These are phyloP conservation scores for Aspergillus latus DNA, from an alignment of 2,329 filamentous ascomycete genomes.

Conservation along the genomic window DNA sequence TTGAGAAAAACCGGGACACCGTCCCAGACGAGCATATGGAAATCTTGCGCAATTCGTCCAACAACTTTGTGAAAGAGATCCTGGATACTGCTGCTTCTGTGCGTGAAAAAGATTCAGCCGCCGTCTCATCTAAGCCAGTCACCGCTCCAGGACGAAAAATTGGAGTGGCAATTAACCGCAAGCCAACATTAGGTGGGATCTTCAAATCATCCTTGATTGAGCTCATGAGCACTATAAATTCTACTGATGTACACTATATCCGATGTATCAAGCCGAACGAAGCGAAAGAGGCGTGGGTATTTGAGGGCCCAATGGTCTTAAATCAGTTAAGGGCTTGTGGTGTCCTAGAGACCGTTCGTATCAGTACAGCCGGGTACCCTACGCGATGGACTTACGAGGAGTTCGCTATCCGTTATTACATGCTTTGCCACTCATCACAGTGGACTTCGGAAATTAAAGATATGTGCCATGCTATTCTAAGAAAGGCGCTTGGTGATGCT, in stretches of 20 bases:
- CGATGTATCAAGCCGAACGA: conserved; percentile 99
- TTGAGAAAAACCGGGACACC: conserved; percentile 98
- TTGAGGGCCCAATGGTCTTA: conserved; percentile 97
- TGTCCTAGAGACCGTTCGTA: conserved; percentile 97
- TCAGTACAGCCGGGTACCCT: conserved; percentile 95
- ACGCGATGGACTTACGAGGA: conserved; percentile 99
- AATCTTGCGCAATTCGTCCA: conserved; percentile 78
- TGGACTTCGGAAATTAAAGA: conserved; percentile 93
- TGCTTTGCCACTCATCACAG: conserved; percentile 83
- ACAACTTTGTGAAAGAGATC: conserved; percentile 80
- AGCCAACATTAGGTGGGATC: conserved; percentile 95
- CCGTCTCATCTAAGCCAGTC: conserved; percentile 71
- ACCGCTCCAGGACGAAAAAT: conserved; percentile 75
- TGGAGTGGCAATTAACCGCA: conserved; percentile 88
- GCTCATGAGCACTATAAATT: conserved; percentile 96
- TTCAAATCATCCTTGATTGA: conserved; percentile 99
- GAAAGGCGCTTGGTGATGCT: conserved; percentile 74
- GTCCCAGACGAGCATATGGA: conserved; percentile 98
- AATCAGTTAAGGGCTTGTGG: conserved; percentile 96
- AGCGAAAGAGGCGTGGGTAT: conserved; percentile 94
- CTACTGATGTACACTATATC: conserved; percentile 98
- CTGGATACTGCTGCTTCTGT: conserved; percentile 82
- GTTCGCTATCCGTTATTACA: conserved; percentile 96
- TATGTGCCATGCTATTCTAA: conserved; percentile 91
- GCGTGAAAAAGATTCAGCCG: conserved; percentile 77